These are phyloP conservation scores for Candida insectorum DNA, from an alignment of 805 yeast species.

Conservation along the genomic window DNA sequence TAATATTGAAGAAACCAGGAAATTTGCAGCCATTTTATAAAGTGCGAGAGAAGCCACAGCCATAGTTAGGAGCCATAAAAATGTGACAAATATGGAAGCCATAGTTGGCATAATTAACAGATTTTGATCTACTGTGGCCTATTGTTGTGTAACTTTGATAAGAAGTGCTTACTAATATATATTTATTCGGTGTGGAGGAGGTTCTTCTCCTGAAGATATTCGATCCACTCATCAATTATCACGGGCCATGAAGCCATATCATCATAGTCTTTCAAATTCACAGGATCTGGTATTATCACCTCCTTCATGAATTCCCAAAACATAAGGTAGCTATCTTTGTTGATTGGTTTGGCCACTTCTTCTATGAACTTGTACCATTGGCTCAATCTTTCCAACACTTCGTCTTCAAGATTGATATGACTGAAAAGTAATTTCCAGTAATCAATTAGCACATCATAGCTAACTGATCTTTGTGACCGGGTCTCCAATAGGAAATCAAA, in stretches of 20 bases:
- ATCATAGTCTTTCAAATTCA: slow-evolving; percentile 54
- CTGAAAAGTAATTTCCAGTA: slow-evolving; percentile 73
- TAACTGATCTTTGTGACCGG: slow-evolving; percentile 51
- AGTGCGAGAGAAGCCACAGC: too few relatives aligned
- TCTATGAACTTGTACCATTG: slow-evolving; percentile 61
- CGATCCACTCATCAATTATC: slow-evolving; percentile 79
- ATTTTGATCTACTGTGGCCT: too few relatives aligned
- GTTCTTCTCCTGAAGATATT: slow-evolving; percentile 23
- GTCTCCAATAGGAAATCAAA: slow-evolving; percentile 63
- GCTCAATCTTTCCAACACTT: slow-evolving; percentile 29
- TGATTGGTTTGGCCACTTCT: slow-evolving; percentile 46
- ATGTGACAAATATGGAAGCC: too few relatives aligned
- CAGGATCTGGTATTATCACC: slow-evolving; percentile 46
- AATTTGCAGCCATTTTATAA: too few relatives aligned
- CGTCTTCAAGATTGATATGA: slow-evolving; percentile 13
- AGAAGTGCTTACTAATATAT: too few relatives aligned
- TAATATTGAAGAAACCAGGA: background rate
- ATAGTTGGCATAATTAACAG: too few relatives aligned
- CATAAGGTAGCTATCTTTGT: slow-evolving; percentile 87
- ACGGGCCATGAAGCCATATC: slow-evolving; percentile 92
- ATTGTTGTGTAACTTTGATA: too few relatives aligned
- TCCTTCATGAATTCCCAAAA: slow-evolving; percentile 58
- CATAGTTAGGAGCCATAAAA: too few relatives aligned
- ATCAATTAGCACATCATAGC: slow-evolving; percentile 59
- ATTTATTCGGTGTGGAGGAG: too few relatives aligned